phyloP scores from a whole-genome alignment of 768 basidiomycete species.

The Hygrophoropsis aurantiaca region DNA sequence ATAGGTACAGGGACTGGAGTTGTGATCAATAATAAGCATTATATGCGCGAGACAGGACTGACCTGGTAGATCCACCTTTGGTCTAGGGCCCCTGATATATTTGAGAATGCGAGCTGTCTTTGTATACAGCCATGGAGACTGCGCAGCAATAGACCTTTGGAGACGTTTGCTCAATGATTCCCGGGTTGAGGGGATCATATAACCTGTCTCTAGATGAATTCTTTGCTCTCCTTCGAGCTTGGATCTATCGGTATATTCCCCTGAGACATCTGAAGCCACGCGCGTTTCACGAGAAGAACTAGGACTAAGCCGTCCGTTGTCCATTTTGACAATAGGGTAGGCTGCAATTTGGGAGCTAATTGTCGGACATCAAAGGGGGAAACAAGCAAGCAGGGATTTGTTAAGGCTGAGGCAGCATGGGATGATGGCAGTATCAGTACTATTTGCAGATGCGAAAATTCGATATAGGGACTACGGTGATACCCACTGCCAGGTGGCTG shows the following conservation, averaged over 20 bases:
- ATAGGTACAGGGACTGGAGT: constrained; percentile 52
- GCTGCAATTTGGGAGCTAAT: no score
- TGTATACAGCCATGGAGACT: constrained; percentile 17
- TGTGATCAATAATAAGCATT: constrained; percentile 1
- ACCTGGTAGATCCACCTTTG: constrained; percentile 52
- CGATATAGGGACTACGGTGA: no score
- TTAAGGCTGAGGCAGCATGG: no score
- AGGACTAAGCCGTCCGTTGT: constrained; percentile 4
- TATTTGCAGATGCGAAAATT: no score
- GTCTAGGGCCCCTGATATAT: constrained; percentile 62
- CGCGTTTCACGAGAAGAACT: constrained; percentile 13
- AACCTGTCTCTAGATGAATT: neutral
- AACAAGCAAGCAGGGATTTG: no score
- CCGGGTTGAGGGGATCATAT: no score
- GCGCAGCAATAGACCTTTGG: neutral
- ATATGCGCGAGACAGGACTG: neutral
- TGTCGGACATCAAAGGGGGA: no score
- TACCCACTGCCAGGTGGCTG: no score
- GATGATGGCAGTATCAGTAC: no score
- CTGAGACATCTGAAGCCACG: constrained; percentile 5
- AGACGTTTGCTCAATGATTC: constrained; percentile 6
- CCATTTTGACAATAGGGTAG: constrained; percentile 22
- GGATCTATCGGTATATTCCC: constrained; percentile 1
- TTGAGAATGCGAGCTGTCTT: constrained; percentile 6
- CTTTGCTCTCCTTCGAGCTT: neutral